These are phyloP conservation scores for Oryza officinalis DNA, from an alignment of 176 grass and related monocot genomes.

Conservation along the genomic window DNA sequence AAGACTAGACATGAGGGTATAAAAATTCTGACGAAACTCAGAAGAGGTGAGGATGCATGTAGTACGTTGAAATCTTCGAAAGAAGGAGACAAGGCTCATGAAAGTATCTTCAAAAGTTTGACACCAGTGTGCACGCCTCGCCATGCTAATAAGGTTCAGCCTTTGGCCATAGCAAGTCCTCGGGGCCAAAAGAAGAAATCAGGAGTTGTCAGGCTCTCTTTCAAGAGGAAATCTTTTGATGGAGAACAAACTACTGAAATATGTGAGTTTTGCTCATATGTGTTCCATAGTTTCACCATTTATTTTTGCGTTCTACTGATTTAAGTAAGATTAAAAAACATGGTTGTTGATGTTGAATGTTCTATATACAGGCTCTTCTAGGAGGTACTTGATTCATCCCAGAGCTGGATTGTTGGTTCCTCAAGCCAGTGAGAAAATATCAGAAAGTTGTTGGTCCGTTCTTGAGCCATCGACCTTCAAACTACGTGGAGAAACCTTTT, in stretches of 20 bases:
- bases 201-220: constrained; percentile 80
- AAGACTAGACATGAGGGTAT: constrained; percentile 43
- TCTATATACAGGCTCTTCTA: constrained; percentile 65
- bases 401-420: constrained; percentile 72
- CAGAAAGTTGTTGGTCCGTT: constrained; percentile 75
- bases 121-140: constrained; percentile 82
- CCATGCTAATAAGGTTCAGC: constrained; percentile 71
- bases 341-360: constrained; percentile 31
- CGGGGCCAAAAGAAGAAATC: constrained; percentile 75
- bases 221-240: constrained; percentile 91
- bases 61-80: constrained; percentile 44
- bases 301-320: neutral
- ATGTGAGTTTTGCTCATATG: constrained; percentile 48
- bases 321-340: neutral
- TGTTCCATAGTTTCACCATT: neutral
- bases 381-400: constrained; percentile 73
- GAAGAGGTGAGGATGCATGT: constrained; percentile 55
- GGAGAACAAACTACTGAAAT: constrained; percentile 92
- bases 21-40: constrained; percentile 53
- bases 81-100: constrained; percentile 63
- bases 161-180: constrained; percentile 57
- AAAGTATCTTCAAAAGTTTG: constrained; percentile 62
- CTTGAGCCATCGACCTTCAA: constrained; percentile 87
- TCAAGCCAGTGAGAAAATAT: constrained; percentile 59
- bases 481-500: constrained; percentile 83